These are phyloP conservation scores for Nakataea oryzae DNA, from an alignment of 2,329 filamentous ascomycete genomes.

Conservation along the genomic window DNA sequence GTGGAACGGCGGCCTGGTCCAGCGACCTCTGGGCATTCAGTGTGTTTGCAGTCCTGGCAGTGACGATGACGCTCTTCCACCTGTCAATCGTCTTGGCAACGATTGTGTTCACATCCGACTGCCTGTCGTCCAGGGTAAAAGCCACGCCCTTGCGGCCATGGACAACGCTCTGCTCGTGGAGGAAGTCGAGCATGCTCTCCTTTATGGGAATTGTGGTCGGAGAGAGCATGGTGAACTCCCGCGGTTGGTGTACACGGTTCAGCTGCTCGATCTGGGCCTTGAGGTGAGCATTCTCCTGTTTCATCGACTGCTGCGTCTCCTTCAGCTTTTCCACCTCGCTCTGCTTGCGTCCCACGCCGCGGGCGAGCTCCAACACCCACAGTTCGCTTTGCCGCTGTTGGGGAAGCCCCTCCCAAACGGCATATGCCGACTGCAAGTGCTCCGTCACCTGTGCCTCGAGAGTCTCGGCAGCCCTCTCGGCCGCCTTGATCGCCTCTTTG, in stretches of 20 bases:
- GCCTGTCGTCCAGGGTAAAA: conserved; percentile 37
- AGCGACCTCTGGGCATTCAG: conserved; percentile 40
- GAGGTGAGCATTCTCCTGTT: conserved; percentile 47
- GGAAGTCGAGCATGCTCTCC: conserved; percentile 32
- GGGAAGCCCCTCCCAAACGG: conserved; percentile 62
- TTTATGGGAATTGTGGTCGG: conserved; percentile 43
- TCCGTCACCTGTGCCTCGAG: conserved; percentile 61
- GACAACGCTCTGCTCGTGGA: conserved; percentile 31
- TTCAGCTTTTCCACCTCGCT: conserved; percentile 41
- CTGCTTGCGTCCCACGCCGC: conserved; percentile 46
- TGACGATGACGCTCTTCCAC: conserved; percentile 52
- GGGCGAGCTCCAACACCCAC: conserved; percentile 51
- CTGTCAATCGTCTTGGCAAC: conserved; percentile 46
- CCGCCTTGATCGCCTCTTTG: conserved; percentile 35
- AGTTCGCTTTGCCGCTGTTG: conserved; percentile 44
- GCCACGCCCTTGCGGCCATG: conserved; percentile 30
- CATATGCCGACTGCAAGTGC: conserved; percentile 69
- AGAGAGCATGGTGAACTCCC: conserved; percentile 43
- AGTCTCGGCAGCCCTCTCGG: conserved; percentile 40
- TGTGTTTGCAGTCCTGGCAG: conserved; percentile 28
- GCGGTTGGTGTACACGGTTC: conserved; percentile 46
- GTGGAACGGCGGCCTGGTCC: conserved; percentile 18
- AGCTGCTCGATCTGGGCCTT: conserved; percentile 49
- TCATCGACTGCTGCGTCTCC: conserved; percentile 36
- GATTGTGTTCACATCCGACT: conserved; percentile 39